Evolutionary conservation across 805 yeast genomes (phyloP).

Genomic region (Myxozyma monticola): DNA sequence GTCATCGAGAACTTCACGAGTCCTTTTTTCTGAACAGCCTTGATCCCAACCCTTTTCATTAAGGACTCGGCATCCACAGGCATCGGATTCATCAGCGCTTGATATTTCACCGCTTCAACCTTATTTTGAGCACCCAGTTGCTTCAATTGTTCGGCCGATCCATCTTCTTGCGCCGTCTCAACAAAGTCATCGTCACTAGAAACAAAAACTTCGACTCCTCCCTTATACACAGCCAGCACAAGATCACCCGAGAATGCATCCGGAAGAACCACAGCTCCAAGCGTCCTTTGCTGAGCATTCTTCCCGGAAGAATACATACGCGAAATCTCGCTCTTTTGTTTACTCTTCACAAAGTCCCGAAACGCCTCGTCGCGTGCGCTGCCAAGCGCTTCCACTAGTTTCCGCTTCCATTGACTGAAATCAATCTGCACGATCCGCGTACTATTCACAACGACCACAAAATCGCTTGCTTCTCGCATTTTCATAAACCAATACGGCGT

Average conservation of each 20-base stretch:
- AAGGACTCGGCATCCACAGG: slow-evolving; percentile 7
- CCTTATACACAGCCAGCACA: not conserved
- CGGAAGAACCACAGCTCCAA: slow-evolving; percentile 12
- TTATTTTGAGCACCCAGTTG: too few relatives aligned
- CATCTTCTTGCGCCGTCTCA: too few relatives aligned
- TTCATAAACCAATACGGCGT: slow-evolving; percentile 6
- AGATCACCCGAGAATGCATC: slow-evolving; percentile 17
- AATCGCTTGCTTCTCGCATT: not conserved
- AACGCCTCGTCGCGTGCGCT: slow-evolving; percentile 6
- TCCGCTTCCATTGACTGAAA: slow-evolving; percentile 7
- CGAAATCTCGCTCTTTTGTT: slow-evolving; percentile 6
- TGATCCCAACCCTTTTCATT: slow-evolving; percentile 1
- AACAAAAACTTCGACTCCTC: slow-evolving; percentile 4
- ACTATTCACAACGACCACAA: slow-evolving; percentile 6
- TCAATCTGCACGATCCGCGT: slow-evolving; percentile 11
- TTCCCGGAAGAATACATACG: not conserved
- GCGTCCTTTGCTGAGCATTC: not conserved
- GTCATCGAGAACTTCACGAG: slow-evolving; percentile 22
- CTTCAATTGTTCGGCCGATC: too few relatives aligned
- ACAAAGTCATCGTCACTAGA: not conserved
- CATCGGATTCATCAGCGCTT: slow-evolving; percentile 21
- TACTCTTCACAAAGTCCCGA: slow-evolving; percentile 1
- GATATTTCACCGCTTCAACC: too few relatives aligned
- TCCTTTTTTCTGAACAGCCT: slow-evolving; percentile 2
- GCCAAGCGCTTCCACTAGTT: slow-evolving; percentile 8